Evolutionary conservation across 192 early-diverging fungal genomes (phyloP).

Genomic region (Spizellomyces punctatus): DNA sequence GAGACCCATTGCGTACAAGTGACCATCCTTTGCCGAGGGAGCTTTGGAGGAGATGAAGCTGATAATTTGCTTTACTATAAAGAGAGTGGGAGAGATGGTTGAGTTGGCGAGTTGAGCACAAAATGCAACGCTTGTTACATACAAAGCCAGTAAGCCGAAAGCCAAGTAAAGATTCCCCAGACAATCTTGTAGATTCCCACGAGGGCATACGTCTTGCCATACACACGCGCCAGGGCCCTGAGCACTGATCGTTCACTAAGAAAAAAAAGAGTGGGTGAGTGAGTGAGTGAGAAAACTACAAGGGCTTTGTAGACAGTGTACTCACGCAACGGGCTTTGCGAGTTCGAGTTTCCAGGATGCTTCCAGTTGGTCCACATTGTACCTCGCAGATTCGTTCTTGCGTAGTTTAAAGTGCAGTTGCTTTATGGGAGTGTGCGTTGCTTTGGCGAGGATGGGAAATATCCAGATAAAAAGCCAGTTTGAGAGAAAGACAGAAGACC

Average conservation of each 20-base stretch:
- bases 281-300: background rate
- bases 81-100: constrained; percentile 5
- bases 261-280: constrained; percentile 1
- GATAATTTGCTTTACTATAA: constrained; percentile 38
- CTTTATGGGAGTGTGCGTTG: constrained; percentile 36
- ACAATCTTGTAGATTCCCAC: constrained; percentile 63
- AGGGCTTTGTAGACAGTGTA: background rate
- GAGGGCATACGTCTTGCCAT: constrained; percentile 53
- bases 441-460: constrained; percentile 49
- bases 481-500: constrained; percentile 51
- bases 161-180: constrained; percentile 65
- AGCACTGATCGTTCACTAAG: constrained; percentile 57
- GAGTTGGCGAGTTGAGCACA: background rate
- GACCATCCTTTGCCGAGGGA: constrained; percentile 35
- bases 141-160: constrained; percentile 58
- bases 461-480: constrained; percentile 69
- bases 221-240: constrained; percentile 53
- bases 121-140: background rate
- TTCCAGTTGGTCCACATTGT: constrained; percentile 54
- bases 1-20: constrained; percentile 58
- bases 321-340: constrained; percentile 46
- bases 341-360: constrained; percentile 52
- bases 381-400: constrained; percentile 48
- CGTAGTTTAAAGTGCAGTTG: constrained; percentile 55
- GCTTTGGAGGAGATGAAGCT: background rate